phyloP scores from a whole-genome alignment of 2,329 filamentous ascomycete genomes.

The Waltergamsia citrina region DNA sequence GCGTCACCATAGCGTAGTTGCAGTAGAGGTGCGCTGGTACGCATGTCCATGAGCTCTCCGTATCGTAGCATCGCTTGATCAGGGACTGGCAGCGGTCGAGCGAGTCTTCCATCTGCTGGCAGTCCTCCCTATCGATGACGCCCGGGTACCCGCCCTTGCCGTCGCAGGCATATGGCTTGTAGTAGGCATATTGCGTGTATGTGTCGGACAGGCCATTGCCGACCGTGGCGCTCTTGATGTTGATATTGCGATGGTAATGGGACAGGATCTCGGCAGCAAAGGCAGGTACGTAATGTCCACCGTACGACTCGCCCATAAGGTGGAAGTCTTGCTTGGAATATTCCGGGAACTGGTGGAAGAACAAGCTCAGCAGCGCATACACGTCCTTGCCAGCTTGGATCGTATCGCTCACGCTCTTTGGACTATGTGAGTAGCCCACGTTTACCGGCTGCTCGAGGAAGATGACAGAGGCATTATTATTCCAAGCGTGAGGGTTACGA shows the following conservation, averaged over 20 bases:
- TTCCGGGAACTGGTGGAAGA: conserved; percentile 98
- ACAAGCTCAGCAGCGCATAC: conserved; percentile 90
- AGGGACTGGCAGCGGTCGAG: conserved; percentile 82
- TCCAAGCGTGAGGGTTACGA: conserved; percentile 87
- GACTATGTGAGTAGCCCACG: conserved; percentile 85
- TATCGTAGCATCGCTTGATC: conserved; percentile 86
- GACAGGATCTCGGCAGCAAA: conserved; percentile 79
- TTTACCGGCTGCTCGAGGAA: conserved; percentile 99
- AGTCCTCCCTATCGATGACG: conserved; percentile 68
- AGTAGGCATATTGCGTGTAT: conserved; percentile 87
- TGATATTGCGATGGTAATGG: conserved; percentile 95
- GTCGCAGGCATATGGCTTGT: conserved; percentile 87
- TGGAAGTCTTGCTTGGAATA: conserved; percentile 95
- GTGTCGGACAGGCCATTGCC: conserved; percentile 95
- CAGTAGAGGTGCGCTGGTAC: conserved; percentile 97
- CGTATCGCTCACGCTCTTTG: conserved; percentile 56
- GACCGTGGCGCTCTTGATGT: conserved; percentile 89
- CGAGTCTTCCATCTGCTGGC: conserved; percentile 84
- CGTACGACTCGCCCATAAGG: conserved; percentile 92
- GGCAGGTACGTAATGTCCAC: conserved; percentile 90
- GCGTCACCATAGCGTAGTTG: conserved; percentile 90
- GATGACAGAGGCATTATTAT: conserved; percentile 94
- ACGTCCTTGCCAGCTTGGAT: conserved; percentile 81
- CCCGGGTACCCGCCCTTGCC: conserved; percentile 89
- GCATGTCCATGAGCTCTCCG: conserved; percentile 71